Percentiles rank a stretch among this genome's conserved stretches.
Evolutionary conservation across 768 basidiomycete species (phyloP).

Genomic region (Mycena amicta): DNA sequence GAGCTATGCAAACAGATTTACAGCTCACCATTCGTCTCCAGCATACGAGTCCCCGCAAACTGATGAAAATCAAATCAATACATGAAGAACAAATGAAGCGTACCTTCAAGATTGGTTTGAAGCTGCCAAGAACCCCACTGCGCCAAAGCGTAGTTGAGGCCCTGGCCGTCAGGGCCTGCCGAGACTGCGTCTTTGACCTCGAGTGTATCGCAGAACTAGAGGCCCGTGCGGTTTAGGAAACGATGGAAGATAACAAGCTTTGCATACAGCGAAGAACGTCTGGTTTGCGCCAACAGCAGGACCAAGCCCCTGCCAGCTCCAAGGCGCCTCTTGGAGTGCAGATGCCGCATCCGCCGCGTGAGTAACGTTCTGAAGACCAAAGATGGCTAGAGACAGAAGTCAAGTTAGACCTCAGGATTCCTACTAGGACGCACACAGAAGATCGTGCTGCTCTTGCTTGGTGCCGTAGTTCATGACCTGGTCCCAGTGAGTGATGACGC

Average conservation of each 20-base stretch:
- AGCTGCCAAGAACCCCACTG: slow-evolving; percentile 50
- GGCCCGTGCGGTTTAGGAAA: too few species aligned
- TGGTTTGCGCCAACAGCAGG: slow-evolving; percentile 37
- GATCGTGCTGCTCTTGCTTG: slow-evolving; percentile 5
- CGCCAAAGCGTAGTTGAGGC: slow-evolving; percentile 43
- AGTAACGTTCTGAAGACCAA: slow-evolving; percentile 17
- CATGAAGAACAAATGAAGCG: slow-evolving; percentile 20
- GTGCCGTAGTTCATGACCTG: slow-evolving; percentile 33
- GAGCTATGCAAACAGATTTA: background rate
- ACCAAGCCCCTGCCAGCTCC: slow-evolving; percentile 51
- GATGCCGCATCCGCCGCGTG: slow-evolving; percentile 17
- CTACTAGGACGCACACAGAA: slow-evolving; percentile 7
- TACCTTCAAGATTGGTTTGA: slow-evolving; percentile 29
- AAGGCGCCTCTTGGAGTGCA: slow-evolving; percentile 28
- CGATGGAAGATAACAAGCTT: too few species aligned
- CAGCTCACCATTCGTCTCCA: slow-evolving; percentile 14
- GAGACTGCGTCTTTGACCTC: slow-evolving; percentile 47
- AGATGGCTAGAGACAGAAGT: slow-evolving; percentile 9
- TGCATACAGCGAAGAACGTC: slow-evolving; percentile 33
- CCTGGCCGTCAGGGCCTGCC: slow-evolving; percentile 43
- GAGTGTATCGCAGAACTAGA: slow-evolving; percentile 49
- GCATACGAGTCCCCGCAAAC: slow-evolving; percentile 2
- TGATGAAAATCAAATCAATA: background rate
- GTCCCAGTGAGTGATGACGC: slow-evolving; percentile 51
- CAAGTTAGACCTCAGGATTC: background rate